A percentile compares a stretch with the other conserved stretches of the same genome.
phyloP scores from a whole-genome alignment of 192 early-diverging fungal species.

The Diversispora epigaea region DNA sequence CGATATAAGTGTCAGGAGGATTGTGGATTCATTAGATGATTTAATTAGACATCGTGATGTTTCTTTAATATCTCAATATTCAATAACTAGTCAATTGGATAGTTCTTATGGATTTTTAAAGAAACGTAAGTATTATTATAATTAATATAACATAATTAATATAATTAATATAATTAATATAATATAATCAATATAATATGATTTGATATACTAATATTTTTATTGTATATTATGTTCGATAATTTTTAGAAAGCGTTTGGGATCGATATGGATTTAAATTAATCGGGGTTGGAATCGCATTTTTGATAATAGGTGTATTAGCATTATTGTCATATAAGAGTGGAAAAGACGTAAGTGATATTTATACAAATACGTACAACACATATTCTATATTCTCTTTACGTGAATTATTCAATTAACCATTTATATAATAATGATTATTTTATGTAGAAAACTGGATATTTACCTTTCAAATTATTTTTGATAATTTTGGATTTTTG shows the following conservation, averaged over 20 bases:
- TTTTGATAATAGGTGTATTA: neutral
- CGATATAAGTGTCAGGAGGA: neutral
- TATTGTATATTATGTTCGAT: neutral
- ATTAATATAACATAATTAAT: neutral
- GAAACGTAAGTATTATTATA: slow-evolving; percentile 11
- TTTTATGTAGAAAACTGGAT: neutral
- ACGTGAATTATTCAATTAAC: no score
- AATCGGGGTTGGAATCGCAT: neutral
- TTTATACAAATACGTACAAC: neutral
- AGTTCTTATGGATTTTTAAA: neutral
- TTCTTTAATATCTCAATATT: neutral
- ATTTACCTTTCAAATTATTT: slow-evolving; percentile 13
- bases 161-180: neutral
- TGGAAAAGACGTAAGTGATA: neutral
- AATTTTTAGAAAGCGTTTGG: slow-evolving; percentile 7
- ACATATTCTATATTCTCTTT: neutral
- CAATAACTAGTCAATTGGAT: neutral
- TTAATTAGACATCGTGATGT: neutral
- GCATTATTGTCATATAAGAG: neutral
- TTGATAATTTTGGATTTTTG: slow-evolving; percentile 3
- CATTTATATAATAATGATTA: no score
- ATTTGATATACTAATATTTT: neutral
- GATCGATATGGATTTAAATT: neutral
- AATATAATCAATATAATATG: neutral
- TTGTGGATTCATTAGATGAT: neutral